A percentile compares a stretch with the other conserved stretches of the same genome.
Conservation (phyloP, 768 basidiomycete species). For the Sporobolomyces pararoseus region DNA sequence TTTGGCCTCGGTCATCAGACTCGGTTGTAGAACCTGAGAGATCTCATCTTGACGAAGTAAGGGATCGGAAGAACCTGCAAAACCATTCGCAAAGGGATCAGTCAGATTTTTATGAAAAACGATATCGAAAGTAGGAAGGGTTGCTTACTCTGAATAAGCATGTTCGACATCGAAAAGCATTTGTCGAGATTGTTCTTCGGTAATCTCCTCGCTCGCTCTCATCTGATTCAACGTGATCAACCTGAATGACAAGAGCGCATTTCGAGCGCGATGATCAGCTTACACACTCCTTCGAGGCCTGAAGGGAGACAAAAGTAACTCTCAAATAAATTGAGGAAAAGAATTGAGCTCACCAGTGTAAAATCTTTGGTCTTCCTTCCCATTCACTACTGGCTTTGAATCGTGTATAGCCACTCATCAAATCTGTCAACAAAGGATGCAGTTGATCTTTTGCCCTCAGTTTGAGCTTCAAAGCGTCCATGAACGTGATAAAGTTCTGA, state of each 20-base stretch:
- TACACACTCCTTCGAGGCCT: too few relatives aligned
- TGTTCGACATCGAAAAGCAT: constrained; percentile 95
- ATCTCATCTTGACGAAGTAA: constrained; percentile 6
- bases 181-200: constrained; percentile 92
- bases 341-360: constrained; percentile 68
- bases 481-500: constrained; percentile 95
- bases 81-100: neutral
- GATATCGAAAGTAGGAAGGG: constrained; percentile 45
- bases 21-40: too few relatives aligned
- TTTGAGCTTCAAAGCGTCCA: constrained; percentile 90
- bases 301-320: too few relatives aligned
- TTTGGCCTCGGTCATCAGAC: too few relatives aligned
- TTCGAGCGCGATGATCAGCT: too few relatives aligned
- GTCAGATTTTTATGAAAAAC: too few relatives aligned
- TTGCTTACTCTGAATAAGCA: constrained; percentile 79
- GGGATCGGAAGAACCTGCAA: constrained; percentile 6
- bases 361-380: constrained; percentile 90
- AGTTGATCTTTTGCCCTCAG: constrained; percentile 95
- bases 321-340: too few relatives aligned
- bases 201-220: constrained; percentile 93
- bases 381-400: constrained; percentile 94
- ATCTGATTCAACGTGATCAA: constrained; percentile 93
- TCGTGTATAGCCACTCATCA: constrained; percentile 88
- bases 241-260: constrained; percentile 56
- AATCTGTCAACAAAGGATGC: constrained; percentile 87